phyloP scores from a whole-genome alignment of 1,139 yeast species.

The Pneumocystis sp. region DNA sequence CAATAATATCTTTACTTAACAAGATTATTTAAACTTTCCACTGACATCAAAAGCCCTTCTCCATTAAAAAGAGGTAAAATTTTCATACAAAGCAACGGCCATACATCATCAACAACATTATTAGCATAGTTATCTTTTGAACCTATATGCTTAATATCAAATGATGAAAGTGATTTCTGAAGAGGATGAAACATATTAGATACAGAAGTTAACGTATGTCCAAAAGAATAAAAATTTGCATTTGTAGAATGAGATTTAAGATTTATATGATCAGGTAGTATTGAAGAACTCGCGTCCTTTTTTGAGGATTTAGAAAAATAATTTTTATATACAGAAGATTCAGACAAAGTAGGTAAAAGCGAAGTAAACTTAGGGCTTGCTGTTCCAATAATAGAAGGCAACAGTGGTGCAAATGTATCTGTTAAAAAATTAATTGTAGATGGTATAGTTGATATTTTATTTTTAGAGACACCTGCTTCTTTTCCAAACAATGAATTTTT shows the following conservation, averaged over 20 bases:
- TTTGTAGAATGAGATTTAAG: neutral
- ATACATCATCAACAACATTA: slow-evolving; percentile 28
- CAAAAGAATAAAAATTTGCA: neutral
- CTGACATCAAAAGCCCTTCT: slow-evolving; percentile 35
- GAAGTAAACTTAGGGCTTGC: neutral
- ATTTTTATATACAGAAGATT: neutral
- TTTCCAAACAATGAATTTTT: neutral
- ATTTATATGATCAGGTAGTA: neutral
- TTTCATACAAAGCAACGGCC: slow-evolving; percentile 33
- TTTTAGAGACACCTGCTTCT: neutral
- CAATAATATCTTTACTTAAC: slow-evolving; percentile 18
- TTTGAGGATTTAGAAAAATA: neutral
- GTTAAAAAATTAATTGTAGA: neutral
- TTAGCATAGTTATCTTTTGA: neutral
- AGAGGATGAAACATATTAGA: neutral
- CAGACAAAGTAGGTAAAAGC: neutral
- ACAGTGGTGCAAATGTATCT: neutral
- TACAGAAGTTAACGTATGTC: neutral
- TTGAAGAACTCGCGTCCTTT: neutral
- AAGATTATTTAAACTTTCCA: slow-evolving; percentile 42
- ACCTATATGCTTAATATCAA: neutral
- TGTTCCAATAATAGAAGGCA: neutral
- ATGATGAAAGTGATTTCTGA: neutral
- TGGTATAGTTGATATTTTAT: neutral
- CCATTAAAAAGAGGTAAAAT: slow-evolving; percentile 37